These are phyloP conservation scores for Trifolium repens DNA, from an alignment of 306 rosid genomes.

Conservation along the genomic window DNA sequence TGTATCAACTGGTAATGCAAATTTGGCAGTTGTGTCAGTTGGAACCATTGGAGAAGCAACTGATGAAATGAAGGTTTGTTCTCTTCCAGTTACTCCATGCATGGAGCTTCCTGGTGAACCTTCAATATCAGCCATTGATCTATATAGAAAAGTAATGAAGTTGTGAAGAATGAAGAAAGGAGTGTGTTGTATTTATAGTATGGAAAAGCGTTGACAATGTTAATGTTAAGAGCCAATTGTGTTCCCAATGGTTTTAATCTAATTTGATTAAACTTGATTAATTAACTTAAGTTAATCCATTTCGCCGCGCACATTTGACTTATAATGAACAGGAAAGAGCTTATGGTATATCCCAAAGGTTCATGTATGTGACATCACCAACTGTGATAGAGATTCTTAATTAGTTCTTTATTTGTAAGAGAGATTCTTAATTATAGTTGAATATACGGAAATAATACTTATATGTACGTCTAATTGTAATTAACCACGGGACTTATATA, in stretches of 20 bases:
- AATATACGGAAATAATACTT: not conserved
- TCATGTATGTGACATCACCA: conserved; percentile 32
- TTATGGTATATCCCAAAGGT: conserved; percentile 76
- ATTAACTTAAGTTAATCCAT: conserved; percentile 26
- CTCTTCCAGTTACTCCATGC: conserved; percentile 92
- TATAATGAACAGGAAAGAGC: conserved; percentile 37
- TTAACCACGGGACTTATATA: too few relatives aligned
- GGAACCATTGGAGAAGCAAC: conserved; percentile 80
- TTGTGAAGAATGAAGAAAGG: conserved; percentile 19
- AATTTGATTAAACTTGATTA: not conserved
- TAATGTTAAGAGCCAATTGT: conserved; percentile 41
- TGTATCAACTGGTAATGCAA: conserved; percentile 74
- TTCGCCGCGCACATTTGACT: conserved; percentile 59
- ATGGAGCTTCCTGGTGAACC: conserved; percentile 94
- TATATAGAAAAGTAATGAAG: not conserved
- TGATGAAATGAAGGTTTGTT: conserved; percentile 65
- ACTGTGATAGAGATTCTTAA: not conserved
- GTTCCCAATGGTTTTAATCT: conserved; percentile 15
- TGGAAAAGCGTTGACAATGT: conserved; percentile 54
- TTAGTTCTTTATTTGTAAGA: not conserved
- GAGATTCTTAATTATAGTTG: not conserved
- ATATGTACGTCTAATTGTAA: not conserved
- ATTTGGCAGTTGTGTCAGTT: conserved; percentile 67
- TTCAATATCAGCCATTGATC: conserved; percentile 49
- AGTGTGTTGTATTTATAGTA: conserved; percentile 52